Evolutionary conservation across 2,329 filamentous ascomycete species (phyloP).

Genomic region (Paramyrothecium sp.): DNA sequence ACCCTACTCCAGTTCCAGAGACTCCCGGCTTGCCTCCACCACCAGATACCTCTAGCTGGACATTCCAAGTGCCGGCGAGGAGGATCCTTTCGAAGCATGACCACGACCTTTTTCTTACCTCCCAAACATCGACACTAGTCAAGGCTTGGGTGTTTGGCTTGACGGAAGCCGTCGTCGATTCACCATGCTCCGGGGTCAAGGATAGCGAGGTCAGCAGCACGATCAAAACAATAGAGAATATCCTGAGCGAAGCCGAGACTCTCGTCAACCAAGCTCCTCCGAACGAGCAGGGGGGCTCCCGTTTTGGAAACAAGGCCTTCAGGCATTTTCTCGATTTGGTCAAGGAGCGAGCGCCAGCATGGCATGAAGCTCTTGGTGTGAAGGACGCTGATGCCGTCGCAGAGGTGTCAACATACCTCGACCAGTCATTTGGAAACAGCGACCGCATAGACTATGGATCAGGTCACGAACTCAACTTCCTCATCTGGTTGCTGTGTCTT

Average conservation of each 20-base stretch:
- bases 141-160: conserved; percentile 84
- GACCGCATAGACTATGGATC: conserved; percentile 93
- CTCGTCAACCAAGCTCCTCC: conserved; percentile 72
- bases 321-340: conserved; percentile 74
- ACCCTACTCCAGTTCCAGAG: conserved; percentile 64
- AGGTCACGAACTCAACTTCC: conserved; percentile 95
- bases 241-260: conserved; percentile 68
- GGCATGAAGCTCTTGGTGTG: conserved; percentile 64
- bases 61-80: conserved; percentile 67
- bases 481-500: conserved; percentile 94
- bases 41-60: conserved; percentile 57
- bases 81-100: conserved; percentile 81
- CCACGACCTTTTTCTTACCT: conserved; percentile 77
- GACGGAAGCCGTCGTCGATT: conserved; percentile 75
- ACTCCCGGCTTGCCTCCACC: conserved; percentile 73
- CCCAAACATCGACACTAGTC: conserved; percentile 72
- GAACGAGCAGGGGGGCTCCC: conserved; percentile 80
- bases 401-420: conserved; percentile 78
- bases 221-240: conserved; percentile 62
- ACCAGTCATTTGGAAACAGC: conserved; percentile 81
- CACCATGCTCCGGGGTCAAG: conserved; percentile 59
- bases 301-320: conserved; percentile 95
- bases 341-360: conserved; percentile 51
- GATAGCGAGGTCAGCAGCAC: conserved; percentile 58
- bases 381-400: conserved; percentile 50